Base-by-base conservation (phyloP, 192 early-diverging fungal species). In the Backusella macrospora region DNA sequence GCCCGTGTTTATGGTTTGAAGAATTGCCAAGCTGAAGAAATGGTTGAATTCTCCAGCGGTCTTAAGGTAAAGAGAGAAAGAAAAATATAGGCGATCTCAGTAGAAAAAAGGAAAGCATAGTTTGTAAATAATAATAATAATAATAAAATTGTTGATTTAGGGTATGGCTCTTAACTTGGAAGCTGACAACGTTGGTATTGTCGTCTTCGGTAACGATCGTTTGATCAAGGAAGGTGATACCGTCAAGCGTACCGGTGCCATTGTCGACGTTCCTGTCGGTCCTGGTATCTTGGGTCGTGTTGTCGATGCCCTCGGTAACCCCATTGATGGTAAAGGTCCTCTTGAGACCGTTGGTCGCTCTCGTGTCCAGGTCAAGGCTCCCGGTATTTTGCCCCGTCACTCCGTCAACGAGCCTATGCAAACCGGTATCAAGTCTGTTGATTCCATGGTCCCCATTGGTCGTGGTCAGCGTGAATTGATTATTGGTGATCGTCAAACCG, bases 391-490 rank as follows among this genome's bases (percentile, higher is more conserved):
- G 74, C 96, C 96, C 78, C 96, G 97, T 84, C 89, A 96, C 85
- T 99, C 97, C 76, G 97, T 99, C 80, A 95, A 95, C 84, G 96
- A 98, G 88, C 97, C 97, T 80, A 97, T 99, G 96, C 95, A 96
- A 85, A 99, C 97, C 82, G 97, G 97, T 86, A 96, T 96, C 88
- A 99, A 99, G 90, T 99, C 95, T 80, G 95, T 99, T 80, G 97
- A 99, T 91, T 98, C 97, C 86, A 99, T 99, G 97, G 92, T 99
- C 76, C 97, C 97, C 72, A 97, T 99, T 72, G 97, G 97, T 81
- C 96, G 97, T 96, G 97, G 97, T 82, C 97, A 99, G 92, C 95
- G 97, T 95, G 97, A 99, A 90, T 91, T 99, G 88, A 99, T 99
- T 84, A 99, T 98, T 87, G 97, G 97, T 85, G 97, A 99, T 89